phyloP scores from a whole-genome alignment of 805 yeast species.

The Danielia oregonensis region DNA sequence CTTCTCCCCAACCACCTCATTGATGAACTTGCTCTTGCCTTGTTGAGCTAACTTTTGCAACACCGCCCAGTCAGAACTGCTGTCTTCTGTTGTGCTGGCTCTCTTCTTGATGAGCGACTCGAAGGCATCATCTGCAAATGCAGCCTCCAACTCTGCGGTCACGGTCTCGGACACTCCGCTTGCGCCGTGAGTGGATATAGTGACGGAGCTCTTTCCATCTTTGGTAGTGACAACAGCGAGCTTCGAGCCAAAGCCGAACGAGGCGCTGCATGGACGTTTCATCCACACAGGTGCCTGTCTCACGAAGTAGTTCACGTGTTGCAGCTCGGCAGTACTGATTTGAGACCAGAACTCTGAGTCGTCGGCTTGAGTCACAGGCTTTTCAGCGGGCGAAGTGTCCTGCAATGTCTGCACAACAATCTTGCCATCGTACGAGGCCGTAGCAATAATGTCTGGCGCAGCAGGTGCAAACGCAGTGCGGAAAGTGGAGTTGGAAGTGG shows the following conservation, averaged over 20 bases:
- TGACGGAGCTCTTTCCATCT: constrained; percentile 37
- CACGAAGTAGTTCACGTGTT: constrained; percentile 66
- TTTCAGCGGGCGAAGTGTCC: constrained; percentile 61
- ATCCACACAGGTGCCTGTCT: constrained; percentile 92
- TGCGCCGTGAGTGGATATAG: constrained; percentile 39
- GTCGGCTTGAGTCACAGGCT: constrained; percentile 39
- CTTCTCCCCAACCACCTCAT: constrained; percentile 17
- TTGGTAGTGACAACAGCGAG: constrained; percentile 53
- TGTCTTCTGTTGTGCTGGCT: constrained; percentile 23
- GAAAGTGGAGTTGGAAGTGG: constrained; percentile 92
- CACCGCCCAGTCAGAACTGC: constrained; percentile 63
- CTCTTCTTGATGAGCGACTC: constrained; percentile 50
- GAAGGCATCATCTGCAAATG: constrained; percentile 56
- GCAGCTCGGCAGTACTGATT: constrained; percentile 62
- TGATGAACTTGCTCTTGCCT: constrained; percentile 51
- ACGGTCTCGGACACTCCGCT: constrained; percentile 33
- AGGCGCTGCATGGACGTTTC: constrained; percentile 64
- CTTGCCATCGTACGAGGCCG: constrained; percentile 84
- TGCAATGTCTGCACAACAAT: constrained; percentile 81
- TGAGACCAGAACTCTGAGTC: constrained; percentile 88
- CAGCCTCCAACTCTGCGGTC: constrained; percentile 40
- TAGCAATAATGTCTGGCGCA: constrained; percentile 85
- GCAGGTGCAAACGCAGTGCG: constrained; percentile 83
- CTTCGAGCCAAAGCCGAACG: constrained; percentile 94
- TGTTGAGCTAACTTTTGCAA: constrained; percentile 48